Evolutionary conservation across 2,329 filamentous ascomycete species (phyloP).

Genomic region (Ceratocystis destructans): DNA sequence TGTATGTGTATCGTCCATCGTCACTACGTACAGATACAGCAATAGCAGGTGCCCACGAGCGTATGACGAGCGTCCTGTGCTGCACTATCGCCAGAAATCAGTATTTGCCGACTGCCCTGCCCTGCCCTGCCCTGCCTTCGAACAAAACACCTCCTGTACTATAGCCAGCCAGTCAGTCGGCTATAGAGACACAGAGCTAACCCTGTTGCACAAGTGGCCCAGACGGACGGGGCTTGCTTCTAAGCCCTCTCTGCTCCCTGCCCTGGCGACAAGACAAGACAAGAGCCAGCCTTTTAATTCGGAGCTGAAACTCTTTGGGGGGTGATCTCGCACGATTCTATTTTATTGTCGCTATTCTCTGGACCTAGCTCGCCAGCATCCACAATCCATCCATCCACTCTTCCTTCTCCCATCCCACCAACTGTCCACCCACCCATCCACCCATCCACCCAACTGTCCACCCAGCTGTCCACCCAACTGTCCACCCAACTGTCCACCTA

Average conservation of each 20-base stretch:
- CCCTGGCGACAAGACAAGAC: not conserved
- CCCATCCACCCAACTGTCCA: not conserved
- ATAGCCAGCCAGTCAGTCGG: too few species aligned
- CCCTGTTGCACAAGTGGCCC: not conserved
- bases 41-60: too few species aligned
- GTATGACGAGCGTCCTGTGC: too few species aligned
- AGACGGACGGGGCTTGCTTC: not conserved
- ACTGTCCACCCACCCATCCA: not conserved
- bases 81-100: too few species aligned
- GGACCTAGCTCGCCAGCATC: not conserved
- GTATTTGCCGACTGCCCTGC: too few species aligned
- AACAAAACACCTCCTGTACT: too few species aligned
- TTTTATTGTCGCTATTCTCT: not conserved
- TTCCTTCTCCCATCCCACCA: not conserved
- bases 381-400: not conserved
- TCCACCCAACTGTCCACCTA: not conserved
- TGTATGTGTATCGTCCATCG: too few species aligned
- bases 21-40: too few species aligned
- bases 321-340: not conserved
- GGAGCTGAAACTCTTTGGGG: conserved; percentile 10
- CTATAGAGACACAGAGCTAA: not conserved
- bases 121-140: too few species aligned
- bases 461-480: not conserved
- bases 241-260: not conserved
- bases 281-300: conserved; percentile 7